Base-by-base conservation (phyloP, 495 filamentous ascomycete genomes). In the Filosporella fistucella region DNA sequence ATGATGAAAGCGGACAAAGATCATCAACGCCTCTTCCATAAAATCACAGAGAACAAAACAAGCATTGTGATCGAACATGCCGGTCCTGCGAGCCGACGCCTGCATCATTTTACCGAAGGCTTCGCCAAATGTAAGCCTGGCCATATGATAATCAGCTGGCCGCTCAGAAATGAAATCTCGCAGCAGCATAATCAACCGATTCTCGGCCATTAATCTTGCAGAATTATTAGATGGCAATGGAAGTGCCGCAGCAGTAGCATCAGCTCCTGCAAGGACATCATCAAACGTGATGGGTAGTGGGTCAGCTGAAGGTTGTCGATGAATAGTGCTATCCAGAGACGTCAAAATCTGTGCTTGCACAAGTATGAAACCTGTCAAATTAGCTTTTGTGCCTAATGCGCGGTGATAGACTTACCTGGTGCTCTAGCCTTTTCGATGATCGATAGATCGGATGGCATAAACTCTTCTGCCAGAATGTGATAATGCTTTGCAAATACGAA, bases 11-110 rank as follows among this genome's bases (percentile, higher is more conserved):
- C 71, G 55, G 26, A 87, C 68, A 10, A 74, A 70, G 11, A 57
- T 62, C 20, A 63, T 49, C 30, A 83, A 50, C 5, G 71, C 63
- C 60, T 97, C 90, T 61, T 97, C 89, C 23, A 96, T 71, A 48
- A 97, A 90, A 59, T 97, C 93, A 66, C 89, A 94, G 17, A 97
- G 72, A 20, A 89, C 82, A 57, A 93, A 96, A 62, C 93, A 96
- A 13, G 89, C 88, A 64, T 82, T 84, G 51, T 91, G 86, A 59
- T 97, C 84, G 57, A 84, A 97, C 14, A 88, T 65, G 0, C 89
- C 93, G 1, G 83, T 94, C 46, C 78, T 79, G 57, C 82, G 80
- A 8, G 88, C 83, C 10, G 81, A 75, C 9, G 81, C 79, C 55
- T 85, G 88, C 58, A 95, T 70, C 20, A 94, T 65, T 30, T 72